A percentile compares a stretch with the other conserved stretches of the same genome.
phyloP scores from a whole-genome alignment of 257 asterid genomes.

The Solanum lycopersicoides region DNA sequence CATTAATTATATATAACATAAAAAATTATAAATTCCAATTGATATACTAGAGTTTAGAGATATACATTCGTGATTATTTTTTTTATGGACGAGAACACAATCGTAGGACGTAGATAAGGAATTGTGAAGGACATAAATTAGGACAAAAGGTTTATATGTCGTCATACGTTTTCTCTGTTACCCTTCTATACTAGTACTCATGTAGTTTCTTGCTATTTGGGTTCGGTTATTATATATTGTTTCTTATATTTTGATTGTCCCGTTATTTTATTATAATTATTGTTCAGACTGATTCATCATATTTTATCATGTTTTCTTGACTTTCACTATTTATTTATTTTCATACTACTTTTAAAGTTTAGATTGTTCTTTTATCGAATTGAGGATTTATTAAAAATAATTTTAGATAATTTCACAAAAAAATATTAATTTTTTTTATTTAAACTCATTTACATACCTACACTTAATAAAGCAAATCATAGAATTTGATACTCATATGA shows the following conservation, averaged over 20 bases:
- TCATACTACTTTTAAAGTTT: neutral
- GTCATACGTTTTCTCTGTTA: neutral
- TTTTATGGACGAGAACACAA: neutral
- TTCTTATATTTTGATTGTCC: neutral
- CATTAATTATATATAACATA: no score
- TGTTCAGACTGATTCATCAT: neutral
- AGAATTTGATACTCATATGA: neutral
- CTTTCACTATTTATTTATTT: neutral
- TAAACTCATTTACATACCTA: neutral
- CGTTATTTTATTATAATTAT: neutral
- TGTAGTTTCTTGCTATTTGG: neutral
- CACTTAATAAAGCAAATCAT: neutral
- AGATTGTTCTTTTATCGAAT: neutral
- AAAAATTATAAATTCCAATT: no score
- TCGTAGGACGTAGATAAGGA: rapidly evolving
- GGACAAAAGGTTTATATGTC: rapidly evolving
- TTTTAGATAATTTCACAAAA: neutral
- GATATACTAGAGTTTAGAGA: neutral
- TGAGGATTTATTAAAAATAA: no score
- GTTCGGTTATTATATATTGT: neutral
- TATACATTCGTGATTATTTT: neutral
- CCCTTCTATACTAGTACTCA: neutral
- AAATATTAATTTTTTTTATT: no score
- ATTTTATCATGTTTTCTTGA: neutral
- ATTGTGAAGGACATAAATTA: neutral